phyloP scores from a whole-genome alignment of 2,329 filamentous ascomycete genomes.

The Penicillium sp. region DNA sequence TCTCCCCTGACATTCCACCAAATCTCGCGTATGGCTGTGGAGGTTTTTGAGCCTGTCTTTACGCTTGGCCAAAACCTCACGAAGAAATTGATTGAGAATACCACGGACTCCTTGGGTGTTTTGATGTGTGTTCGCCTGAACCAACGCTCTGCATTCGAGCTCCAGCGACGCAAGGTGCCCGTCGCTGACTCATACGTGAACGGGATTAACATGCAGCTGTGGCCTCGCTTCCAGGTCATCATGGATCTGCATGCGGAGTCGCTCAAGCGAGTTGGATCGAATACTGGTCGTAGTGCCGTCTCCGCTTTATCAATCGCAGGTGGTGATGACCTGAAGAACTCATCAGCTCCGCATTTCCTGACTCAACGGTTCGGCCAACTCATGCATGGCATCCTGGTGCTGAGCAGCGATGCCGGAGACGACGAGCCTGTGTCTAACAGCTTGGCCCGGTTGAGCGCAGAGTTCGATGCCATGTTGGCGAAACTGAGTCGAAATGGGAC shows the following conservation, averaged over 20 bases:
- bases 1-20: constrained; percentile 68
- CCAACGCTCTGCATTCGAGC: constrained; percentile 87
- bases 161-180: constrained; percentile 85
- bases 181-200: constrained; percentile 89
- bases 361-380: constrained; percentile 96
- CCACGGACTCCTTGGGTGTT: constrained; percentile 78
- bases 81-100: constrained; percentile 67
- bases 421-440: constrained; percentile 88
- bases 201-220: constrained; percentile 88
- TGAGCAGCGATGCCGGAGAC: constrained; percentile 87
- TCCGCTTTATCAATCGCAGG: constrained; percentile 53
- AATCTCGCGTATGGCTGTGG: constrained; percentile 75
- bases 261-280: constrained; percentile 56
- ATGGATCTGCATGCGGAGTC: constrained; percentile 93
- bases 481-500: constrained; percentile 70
- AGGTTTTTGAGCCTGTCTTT: constrained; percentile 87
- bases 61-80: constrained; percentile 73
- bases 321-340: constrained; percentile 40
- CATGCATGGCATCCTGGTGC: constrained; percentile 71
- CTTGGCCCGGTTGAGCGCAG: constrained; percentile 67
- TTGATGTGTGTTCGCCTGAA: constrained; percentile 89
- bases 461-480: constrained; percentile 77
- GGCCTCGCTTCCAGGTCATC: constrained; percentile 89
- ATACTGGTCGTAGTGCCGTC: constrained; percentile 46
- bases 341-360: constrained; percentile 72